These are phyloP conservation scores for Vanrija humicola DNA, from an alignment of 1,284 basidiomycete genomes.

Conservation along the genomic window DNA sequence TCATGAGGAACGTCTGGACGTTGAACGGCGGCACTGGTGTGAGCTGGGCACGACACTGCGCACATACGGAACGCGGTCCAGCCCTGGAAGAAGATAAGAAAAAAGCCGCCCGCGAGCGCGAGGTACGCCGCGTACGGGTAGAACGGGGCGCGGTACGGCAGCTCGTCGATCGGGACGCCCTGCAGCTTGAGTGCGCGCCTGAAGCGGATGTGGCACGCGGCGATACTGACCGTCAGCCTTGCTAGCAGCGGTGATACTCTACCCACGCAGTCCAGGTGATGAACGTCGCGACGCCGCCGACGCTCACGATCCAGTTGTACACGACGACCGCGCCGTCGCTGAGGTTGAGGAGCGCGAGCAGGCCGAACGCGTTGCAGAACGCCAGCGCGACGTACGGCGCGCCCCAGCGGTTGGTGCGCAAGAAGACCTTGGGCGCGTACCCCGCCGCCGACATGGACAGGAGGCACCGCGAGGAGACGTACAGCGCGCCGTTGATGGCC, in stretches of 20 bases:
- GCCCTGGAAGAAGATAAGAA: conserved; percentile 4
- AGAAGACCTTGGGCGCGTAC: conserved; percentile 60
- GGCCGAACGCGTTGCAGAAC: conserved; percentile 31
- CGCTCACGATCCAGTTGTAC: conserved; percentile 14
- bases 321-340: conserved; percentile 24
- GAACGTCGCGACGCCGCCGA: conserved; percentile 16
- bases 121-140: conserved; percentile 7
- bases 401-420: conserved; percentile 37
- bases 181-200: conserved; percentile 44
- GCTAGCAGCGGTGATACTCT: background rate
- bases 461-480: conserved; percentile 39
- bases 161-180: conserved; percentile 44
- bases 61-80: background rate
- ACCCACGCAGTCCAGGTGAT: background rate
- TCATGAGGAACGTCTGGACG: conserved; percentile 4
- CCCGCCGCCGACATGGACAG: conserved; percentile 52
- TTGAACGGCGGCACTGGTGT: conserved; percentile 4
- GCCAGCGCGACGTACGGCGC: conserved; percentile 42
- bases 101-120: background rate
- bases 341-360: conserved; percentile 40
- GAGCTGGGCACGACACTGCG: background rate
- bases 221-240: background rate
- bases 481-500: conserved; percentile 19
- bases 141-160: conserved; percentile 40
- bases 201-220: conserved; percentile 42